Evolutionary conservation across 1,284 basidiomycete species (phyloP).

Genomic region (Cryptococcus sp.): DNA sequence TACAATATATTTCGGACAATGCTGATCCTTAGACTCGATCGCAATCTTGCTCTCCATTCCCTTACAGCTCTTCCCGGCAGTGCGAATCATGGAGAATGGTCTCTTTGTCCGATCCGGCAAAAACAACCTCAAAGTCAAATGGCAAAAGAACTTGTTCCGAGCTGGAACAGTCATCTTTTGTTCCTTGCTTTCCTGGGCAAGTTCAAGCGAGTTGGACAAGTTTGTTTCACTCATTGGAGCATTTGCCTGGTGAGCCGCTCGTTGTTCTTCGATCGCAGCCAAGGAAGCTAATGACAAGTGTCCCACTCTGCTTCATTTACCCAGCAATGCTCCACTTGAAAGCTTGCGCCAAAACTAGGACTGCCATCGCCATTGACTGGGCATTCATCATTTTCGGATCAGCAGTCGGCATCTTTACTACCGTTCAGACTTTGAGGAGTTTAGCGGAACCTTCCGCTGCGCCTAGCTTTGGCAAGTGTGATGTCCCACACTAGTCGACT

Average conservation of each 20-base stretch:
- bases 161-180: slow-evolving; percentile 70
- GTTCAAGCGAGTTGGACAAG: slow-evolving; percentile 90
- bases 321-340: slow-evolving; percentile 91
- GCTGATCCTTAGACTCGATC: slow-evolving; percentile 54
- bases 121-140: slow-evolving; percentile 52
- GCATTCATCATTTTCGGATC: slow-evolving; percentile 76
- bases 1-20: slow-evolving; percentile 12
- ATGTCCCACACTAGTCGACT: no score
- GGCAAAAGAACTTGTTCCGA: slow-evolving; percentile 92
- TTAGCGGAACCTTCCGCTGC: slow-evolving; percentile 29
- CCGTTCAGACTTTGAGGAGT: slow-evolving; percentile 44
- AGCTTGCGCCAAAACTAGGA: slow-evolving; percentile 71
- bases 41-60: slow-evolving; percentile 93
- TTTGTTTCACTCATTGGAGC: slow-evolving; percentile 92
- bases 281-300: slow-evolving; percentile 51
- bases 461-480: slow-evolving; percentile 39
- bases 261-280: neutral
- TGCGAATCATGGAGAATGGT: slow-evolving; percentile 95
- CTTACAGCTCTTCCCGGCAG: slow-evolving; percentile 93
- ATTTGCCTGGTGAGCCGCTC: slow-evolving; percentile 74
- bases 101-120: slow-evolving; percentile 83
- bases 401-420: slow-evolving; percentile 75
- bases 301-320: slow-evolving; percentile 91
- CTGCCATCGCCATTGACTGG: slow-evolving; percentile 69
- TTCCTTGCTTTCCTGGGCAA: slow-evolving; percentile 72